Base-by-base conservation (phyloP, 2,329 filamentous ascomycete genomes). In the Beauveria scarabaeidicola region DNA sequence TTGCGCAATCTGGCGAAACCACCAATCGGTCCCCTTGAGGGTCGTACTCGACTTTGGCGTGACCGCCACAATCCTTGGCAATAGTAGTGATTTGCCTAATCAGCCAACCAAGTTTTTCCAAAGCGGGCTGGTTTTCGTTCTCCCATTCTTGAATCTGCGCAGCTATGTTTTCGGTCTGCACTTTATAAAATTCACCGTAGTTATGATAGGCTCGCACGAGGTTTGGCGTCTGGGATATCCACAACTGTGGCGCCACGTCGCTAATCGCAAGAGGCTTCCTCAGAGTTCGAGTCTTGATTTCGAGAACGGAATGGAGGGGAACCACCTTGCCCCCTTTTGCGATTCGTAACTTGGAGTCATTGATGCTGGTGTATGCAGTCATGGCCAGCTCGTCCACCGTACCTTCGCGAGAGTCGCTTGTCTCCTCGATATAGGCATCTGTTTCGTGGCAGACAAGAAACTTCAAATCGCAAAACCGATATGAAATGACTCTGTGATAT, bases 401-500 rank as follows among this genome's bases (percentile, higher is more conserved):
- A n/a, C 48, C 4, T 21, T 19, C 51, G 11, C 15, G 8, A 19
- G 21, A 13, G 15, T 43, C 51, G 15, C 9, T 9, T 21, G 48
- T 48, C 47, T 58, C 9, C 66, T 63, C 62, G 11, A 75, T 64
- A 59, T 74, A 79, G 17, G 70, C 75, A 52, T 79, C 76, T 11
- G 71, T 72, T 63, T 80, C 75, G 63, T 77, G 66, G 47, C 77
- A 72, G 6, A 80, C 66, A 15, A 79, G 52, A 52, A 77, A 67
- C 5, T 67, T 72, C 57, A 80, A 58, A 21, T 66, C 72, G 38
- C 73, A 67, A 55, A 81, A 76, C 13, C 60, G 61, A 63, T 80
- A 81, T 0, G 70, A 73, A 40, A 79, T 68, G 25, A 80, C 73
- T 46, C 76, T 67, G 62, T 80, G 70, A 63, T 81, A 74, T n/a